Evolutionary conservation across 2,329 filamentous ascomycete species (phyloP).

Genomic region (Aschersonia sp.): DNA sequence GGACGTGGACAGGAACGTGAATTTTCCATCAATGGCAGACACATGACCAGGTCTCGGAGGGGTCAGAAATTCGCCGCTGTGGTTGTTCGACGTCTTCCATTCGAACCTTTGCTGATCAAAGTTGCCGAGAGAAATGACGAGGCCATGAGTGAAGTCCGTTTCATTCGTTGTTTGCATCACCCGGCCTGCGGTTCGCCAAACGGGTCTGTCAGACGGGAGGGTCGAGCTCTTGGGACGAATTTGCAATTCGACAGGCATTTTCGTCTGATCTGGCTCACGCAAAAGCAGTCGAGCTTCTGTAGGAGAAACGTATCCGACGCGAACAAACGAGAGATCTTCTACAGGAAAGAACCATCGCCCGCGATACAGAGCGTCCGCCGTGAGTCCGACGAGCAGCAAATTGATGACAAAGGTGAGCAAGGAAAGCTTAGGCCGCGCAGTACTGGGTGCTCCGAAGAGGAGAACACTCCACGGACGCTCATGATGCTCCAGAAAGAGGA

Average conservation of each 20-base stretch:
- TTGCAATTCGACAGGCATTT: constrained; percentile 63
- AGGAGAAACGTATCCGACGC: constrained; percentile 76
- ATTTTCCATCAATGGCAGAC: constrained; percentile 49
- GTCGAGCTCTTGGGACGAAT: constrained; percentile 40
- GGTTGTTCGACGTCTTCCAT: constrained; percentile 77
- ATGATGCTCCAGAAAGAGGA: constrained; percentile 42
- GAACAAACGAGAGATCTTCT: constrained; percentile 68
- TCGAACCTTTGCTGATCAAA: constrained; percentile 62
- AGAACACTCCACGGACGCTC: constrained; percentile 49
- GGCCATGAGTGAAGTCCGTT: constrained; percentile 67
- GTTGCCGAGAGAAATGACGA: constrained; percentile 50
- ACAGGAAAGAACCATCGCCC: constrained; percentile 55
- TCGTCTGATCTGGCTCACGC: constrained; percentile 62
- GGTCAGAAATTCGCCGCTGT: constrained; percentile 67
- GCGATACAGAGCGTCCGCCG: constrained; percentile 65
- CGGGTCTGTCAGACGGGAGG: constrained; percentile 35
- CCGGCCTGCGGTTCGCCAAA: constrained; percentile 54
- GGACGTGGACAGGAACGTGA: constrained; percentile 84
- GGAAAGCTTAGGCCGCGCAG: constrained; percentile 52
- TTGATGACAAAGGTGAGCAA: constrained; percentile 60
- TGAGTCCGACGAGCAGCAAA: constrained; percentile 48
- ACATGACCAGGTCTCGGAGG: constrained; percentile 56
- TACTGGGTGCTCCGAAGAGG: constrained; percentile 61
- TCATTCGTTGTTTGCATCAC: constrained; percentile 53
- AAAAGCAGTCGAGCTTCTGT: constrained; percentile 68